A percentile compares a stretch with the other conserved stretches of the same genome.
Conservation (phyloP, 225 moss, liverwort and hornwort genomes). For the Anthoceros angustus region DNA sequence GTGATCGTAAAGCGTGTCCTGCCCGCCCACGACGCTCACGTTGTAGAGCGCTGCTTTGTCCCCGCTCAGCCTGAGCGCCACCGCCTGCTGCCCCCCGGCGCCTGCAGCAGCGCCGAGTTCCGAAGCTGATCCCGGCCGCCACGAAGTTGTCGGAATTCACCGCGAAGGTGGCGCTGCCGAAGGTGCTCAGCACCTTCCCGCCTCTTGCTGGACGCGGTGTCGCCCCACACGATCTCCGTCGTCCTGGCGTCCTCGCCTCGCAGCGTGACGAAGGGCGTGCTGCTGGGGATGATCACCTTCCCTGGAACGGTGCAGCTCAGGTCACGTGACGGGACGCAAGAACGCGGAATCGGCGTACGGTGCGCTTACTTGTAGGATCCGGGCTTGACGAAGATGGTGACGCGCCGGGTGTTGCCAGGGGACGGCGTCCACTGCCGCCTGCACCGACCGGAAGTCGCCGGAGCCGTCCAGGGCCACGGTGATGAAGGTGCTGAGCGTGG, state of each 20-base stretch:
- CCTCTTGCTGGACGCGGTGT: not conserved
- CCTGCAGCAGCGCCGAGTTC: too few relatives aligned
- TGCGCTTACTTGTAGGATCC: not conserved
- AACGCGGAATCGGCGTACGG: too few relatives aligned
- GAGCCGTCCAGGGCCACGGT: not conserved
- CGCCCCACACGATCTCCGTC: not conserved
- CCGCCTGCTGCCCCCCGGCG: too few relatives aligned
- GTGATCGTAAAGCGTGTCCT: not conserved
- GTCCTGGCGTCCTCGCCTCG: not conserved
- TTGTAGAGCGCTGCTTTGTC: too few relatives aligned
- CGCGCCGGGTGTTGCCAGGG: not conserved
- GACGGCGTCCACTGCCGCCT: not conserved
- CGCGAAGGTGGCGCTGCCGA: not conserved
- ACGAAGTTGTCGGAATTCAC: not conserved
- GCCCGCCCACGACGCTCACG: too few relatives aligned
- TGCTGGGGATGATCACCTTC: constrained; percentile 2
- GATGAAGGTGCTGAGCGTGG: not conserved
- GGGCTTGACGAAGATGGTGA: not conserved
- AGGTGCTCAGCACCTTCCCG: not conserved
- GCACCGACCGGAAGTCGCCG: not conserved
- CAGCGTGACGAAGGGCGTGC: not conserved
- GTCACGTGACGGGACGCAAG: too few relatives aligned
- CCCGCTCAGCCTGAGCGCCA: too few relatives aligned
- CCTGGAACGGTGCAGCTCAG: not conserved
- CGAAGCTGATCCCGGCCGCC: not conserved